Base-by-base conservation (phyloP, 163 green algal species). In the Scenedesmus sp. region DNA sequence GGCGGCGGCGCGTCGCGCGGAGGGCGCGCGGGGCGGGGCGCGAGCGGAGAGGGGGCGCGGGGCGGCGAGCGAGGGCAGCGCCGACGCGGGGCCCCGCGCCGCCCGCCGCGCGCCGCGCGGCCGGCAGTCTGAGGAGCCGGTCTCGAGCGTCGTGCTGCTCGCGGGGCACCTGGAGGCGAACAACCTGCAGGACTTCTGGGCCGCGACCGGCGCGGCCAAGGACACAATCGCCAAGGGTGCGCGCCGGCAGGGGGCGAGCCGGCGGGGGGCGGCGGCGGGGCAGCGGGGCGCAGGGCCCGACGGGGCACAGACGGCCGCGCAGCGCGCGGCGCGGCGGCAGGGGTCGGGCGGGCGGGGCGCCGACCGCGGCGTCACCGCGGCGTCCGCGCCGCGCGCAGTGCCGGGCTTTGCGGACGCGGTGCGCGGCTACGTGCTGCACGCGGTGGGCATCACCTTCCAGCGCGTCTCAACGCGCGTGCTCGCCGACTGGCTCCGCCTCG, bases 141-240 rank as follows among this genome's bases (percentile, higher is more conserved):
- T 93, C 17, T 76, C 75, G 62, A 85, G 80, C 29, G 63, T 93
- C 17, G 83, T 92, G 15, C 67, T 85, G 24, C 77, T 95, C 48
- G 87, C 87, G 0, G 83, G 84, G 56, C 81, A 89, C 53, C 71
- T 93, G 64, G 87, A 93, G 75, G 83, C 69, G 28, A 84, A 60
- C 50, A 76, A 85, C 15, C 89, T 93, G 75, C 63, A 74, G 11
- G 84, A 89, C n/a, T 95, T 93, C 81, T 95, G 90, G 90, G 56
- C 72, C 34, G 63, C 70, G 13, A 79, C 73, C 26, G 67, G 77
- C n/a, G 54, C 42, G 47, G 82, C 54, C 62, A 86, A 60, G 39
- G 84, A 91, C 34, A 63, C 86, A 18, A 9, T 86, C 6, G 47
- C 29, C 6, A 44, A 53, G 60, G 75, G 85, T 88, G 62, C 9